A percentile compares a stretch with the other conserved stretches of the same genome.
Conservation (phyloP, 768 basidiomycete genomes). For the Rhodotorula paludigena region DNA sequence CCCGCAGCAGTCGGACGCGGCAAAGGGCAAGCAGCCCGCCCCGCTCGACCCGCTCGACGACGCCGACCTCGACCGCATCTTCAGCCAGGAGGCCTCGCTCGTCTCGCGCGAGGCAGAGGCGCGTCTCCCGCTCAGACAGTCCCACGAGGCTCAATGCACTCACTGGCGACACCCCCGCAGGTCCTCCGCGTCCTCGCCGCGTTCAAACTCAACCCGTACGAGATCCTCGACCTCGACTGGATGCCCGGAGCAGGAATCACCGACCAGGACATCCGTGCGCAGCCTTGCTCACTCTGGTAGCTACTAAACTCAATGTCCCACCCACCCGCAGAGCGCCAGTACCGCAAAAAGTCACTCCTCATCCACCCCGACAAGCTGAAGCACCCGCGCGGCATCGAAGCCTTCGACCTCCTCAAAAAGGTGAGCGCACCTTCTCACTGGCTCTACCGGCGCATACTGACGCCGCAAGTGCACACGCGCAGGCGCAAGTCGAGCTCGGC, state of each 20-base stretch:
- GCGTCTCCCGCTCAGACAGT: neutral
- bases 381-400: constrained; percentile 64
- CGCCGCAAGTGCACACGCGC: neutral
- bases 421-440: constrained; percentile 47
- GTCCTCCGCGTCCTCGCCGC: constrained; percentile 70
- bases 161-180: neutral
- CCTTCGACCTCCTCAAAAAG: constrained; percentile 91
- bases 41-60: constrained; percentile 17
- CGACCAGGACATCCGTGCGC: constrained; percentile 61
- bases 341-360: constrained; percentile 53
- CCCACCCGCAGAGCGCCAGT: constrained; percentile 35
- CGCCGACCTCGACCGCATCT: constrained; percentile 39
- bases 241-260: constrained; percentile 51
- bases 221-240: constrained; percentile 76
- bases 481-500: constrained; percentile 78
- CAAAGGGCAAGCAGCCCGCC: constrained; percentile 1
- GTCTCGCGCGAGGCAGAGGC: constrained; percentile 40
- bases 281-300: neutral
- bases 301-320: neutral
- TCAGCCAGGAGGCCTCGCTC: constrained; percentile 38
- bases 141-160: neutral
- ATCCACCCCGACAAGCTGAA: constrained; percentile 98
- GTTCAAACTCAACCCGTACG: constrained; percentile 97
- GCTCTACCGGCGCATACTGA: neutral
- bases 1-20: neutral